Percentiles rank a stretch among this genome's conserved stretches.
Evolutionary conservation across 805 yeast species (phyloP).

Genomic region (Clavispora carvajalis): DNA sequence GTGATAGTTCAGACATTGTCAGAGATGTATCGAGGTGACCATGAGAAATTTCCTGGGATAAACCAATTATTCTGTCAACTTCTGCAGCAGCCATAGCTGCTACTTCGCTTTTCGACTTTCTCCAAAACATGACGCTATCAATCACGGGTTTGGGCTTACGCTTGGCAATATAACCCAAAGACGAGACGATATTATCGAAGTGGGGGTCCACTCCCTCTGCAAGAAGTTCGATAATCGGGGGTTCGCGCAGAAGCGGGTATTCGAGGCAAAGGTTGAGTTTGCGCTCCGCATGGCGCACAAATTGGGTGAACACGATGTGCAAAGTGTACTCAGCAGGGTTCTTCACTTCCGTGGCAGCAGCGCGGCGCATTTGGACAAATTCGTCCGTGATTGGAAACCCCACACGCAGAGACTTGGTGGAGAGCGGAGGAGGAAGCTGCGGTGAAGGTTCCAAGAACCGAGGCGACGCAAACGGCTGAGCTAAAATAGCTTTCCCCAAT

Average conservation of each 20-base stretch:
- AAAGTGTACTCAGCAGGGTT: constrained; percentile 86
- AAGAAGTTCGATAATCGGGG: constrained; percentile 65
- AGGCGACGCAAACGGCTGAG: constrained; percentile 19
- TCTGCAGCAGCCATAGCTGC: constrained; percentile 47
- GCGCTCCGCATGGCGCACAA: constrained; percentile 88
- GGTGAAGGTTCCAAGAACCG: constrained; percentile 28
- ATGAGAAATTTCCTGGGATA: constrained; percentile 18
- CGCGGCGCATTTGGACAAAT: constrained; percentile 27
- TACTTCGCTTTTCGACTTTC: constrained; percentile 86
- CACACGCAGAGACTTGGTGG: constrained; percentile 21
- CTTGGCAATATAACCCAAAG: constrained; percentile 86
- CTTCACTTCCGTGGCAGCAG: constrained; percentile 51
- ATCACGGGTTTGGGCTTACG: constrained; percentile 92
- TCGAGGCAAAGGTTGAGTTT: constrained; percentile 71
- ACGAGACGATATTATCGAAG: constrained; percentile 79
- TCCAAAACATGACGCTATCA: constrained; percentile 98
- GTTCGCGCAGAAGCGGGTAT: constrained; percentile 63
- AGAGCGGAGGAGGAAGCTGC: constrained; percentile 32
- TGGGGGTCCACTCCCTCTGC: constrained; percentile 83
- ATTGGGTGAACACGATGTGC: constrained; percentile 91
- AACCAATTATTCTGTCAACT: constrained; percentile 26
- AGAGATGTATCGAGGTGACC: background rate
- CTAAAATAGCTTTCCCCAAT: background rate
- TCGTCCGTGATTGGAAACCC: constrained; percentile 32
- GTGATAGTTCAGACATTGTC: no score